phyloP scores from a whole-genome alignment of 139 green algal species.

The Tetradesmus obliquus region DNA sequence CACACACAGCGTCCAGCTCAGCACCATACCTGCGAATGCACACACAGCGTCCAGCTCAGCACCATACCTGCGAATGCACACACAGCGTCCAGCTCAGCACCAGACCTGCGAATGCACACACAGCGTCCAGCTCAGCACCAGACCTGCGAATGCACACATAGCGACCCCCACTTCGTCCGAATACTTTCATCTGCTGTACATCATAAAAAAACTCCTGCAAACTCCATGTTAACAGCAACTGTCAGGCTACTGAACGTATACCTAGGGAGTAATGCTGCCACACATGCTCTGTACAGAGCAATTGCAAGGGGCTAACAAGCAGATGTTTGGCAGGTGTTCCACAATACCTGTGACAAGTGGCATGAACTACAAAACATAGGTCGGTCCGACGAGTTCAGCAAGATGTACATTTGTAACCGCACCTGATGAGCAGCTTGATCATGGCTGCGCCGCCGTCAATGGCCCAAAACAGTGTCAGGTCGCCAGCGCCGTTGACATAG shows the following conservation, averaged over 20 bases:
- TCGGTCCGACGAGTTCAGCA: too few relatives aligned
- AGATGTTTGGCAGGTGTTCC: too few relatives aligned
- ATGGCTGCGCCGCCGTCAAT: slow-evolving; percentile 94
- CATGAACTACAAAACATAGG: neutral
- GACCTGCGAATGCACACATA: too few relatives aligned
- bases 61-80: slow-evolving; percentile 33
- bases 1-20: slow-evolving; percentile 18
- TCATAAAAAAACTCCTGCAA: too few relatives aligned
- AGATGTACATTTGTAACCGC: slow-evolving; percentile 68
- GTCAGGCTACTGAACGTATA: too few relatives aligned
- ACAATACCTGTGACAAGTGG: neutral
- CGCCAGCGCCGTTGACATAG: slow-evolving; percentile 67
- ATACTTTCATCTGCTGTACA: too few relatives aligned
- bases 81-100: slow-evolving; percentile 30
- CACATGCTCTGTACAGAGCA: too few relatives aligned
- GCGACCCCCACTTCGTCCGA: too few relatives aligned
- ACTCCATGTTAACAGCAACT: too few relatives aligned
- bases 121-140: neutral
- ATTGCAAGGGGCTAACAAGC: too few relatives aligned
- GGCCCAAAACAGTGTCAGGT: slow-evolving; percentile 94
- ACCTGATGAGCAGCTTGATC: slow-evolving; percentile 86
- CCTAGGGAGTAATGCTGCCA: too few relatives aligned
- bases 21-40: slow-evolving; percentile 35
- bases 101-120: slow-evolving; percentile 27
- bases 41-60: slow-evolving; percentile 31